Conservation (phyloP, 2,329 filamentous ascomycete species). For the Myriosclerotinia scirpicola region DNA sequence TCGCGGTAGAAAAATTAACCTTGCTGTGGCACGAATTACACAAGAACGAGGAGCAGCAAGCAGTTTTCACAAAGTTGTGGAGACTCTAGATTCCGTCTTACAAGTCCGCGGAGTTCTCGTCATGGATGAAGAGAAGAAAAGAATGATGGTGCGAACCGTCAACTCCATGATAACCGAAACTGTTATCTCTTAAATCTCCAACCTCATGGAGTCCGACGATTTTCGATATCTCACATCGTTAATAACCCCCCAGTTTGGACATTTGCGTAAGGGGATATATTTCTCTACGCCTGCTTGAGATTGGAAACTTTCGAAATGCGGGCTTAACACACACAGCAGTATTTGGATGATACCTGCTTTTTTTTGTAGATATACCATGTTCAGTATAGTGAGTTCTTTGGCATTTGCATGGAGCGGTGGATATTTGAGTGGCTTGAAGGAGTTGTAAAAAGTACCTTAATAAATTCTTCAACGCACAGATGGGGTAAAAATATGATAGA, state of each 20-base stretch:
- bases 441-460: slow-evolving; percentile 21
- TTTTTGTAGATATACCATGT: slow-evolving; percentile 25
- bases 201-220: not conserved
- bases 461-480: slow-evolving; percentile 2
- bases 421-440: slow-evolving; percentile 3
- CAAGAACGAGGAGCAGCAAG: slow-evolving; percentile 90
- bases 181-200: not conserved
- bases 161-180: slow-evolving; percentile 26
- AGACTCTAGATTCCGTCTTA: slow-evolving; percentile 71
- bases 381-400: slow-evolving; percentile 21
- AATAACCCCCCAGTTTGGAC: slow-evolving; percentile 9
- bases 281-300: not conserved
- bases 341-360: slow-evolving; percentile 21
- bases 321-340: slow-evolving; percentile 19
- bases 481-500: slow-evolving; percentile 7
- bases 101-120: slow-evolving; percentile 66
- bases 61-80: slow-evolving; percentile 81
- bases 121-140: slow-evolving; percentile 62
- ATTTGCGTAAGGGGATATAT: slow-evolving; percentile 4
- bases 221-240: slow-evolving; percentile 8
- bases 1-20: slow-evolving; percentile 71
- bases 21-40: slow-evolving; percentile 81
- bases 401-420: slow-evolving; percentile 17
- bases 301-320: slow-evolving; percentile 13
- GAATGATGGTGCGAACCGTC: slow-evolving; percentile 72